phyloP scores from a whole-genome alignment of 306 rosid genomes.

The Casuarina glauca region DNA sequence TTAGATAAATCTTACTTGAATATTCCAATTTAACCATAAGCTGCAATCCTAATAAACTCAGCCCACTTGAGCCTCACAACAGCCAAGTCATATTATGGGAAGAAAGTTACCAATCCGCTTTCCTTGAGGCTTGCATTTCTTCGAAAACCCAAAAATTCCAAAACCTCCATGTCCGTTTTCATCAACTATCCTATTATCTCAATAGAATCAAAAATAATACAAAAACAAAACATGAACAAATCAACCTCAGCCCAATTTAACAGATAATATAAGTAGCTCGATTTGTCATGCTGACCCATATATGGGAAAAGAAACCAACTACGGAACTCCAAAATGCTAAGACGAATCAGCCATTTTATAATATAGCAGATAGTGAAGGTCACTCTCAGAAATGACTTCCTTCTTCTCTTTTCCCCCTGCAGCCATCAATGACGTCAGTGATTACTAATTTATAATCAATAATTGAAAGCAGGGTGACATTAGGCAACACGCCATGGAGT shows the following conservation, averaged over 20 bases:
- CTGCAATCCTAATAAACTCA: neutral
- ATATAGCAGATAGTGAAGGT: too few species aligned
- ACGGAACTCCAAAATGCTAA: neutral
- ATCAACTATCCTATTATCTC: neutral
- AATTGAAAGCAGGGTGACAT: too few species aligned
- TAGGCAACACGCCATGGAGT: too few species aligned
- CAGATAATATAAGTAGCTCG: neutral
- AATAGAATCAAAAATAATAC: neutral
- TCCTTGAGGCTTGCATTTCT: neutral
- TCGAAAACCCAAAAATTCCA: neutral
- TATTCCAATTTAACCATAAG: neutral
- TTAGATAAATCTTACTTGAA: neutral
- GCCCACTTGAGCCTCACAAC: neutral
- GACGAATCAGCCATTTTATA: neutral
- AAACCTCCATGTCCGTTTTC: neutral
- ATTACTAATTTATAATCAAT: too few species aligned
- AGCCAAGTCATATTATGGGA: neutral
- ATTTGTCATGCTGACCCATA: neutral
- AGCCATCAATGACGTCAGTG: too few species aligned
- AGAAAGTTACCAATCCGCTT: neutral
- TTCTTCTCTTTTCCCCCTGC: too few species aligned
- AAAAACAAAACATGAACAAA: neutral
- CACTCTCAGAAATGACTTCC: too few species aligned
- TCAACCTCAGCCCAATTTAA: neutral
- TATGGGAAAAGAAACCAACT: neutral